Evolutionary conservation across 805 yeast species (phyloP).

Genomic region (Saturnispora ahearnii): DNA sequence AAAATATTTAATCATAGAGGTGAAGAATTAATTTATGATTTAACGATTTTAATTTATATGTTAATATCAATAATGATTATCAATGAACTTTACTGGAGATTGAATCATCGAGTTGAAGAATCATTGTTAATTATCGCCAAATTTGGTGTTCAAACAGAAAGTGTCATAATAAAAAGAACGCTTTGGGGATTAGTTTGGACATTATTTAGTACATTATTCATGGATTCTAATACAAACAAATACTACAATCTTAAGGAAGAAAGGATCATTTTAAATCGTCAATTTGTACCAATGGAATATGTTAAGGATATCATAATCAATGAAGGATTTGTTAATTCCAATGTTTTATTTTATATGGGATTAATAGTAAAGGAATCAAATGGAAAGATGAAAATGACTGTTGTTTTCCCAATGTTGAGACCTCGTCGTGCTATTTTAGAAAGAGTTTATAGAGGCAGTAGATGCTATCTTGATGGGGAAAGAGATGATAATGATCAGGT

Average conservation of each 20-base stretch:
- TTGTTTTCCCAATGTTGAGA: slow-evolving; percentile 25
- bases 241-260: neutral
- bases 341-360: slow-evolving; percentile 57
- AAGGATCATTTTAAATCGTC: slow-evolving; percentile 12
- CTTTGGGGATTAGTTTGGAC: slow-evolving; percentile 4
- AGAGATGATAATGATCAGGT: neutral
- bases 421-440: slow-evolving; percentile 26
- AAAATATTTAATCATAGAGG: neutral
- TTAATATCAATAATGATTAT: slow-evolving; percentile 10
- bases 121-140: slow-evolving; percentile 37
- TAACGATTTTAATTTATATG: neutral
- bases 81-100: slow-evolving; percentile 17
- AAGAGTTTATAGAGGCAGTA: slow-evolving; percentile 21
- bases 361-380: slow-evolving; percentile 38
- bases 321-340: slow-evolving; percentile 65
- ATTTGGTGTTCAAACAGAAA: slow-evolving; percentile 38
- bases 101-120: slow-evolving; percentile 34
- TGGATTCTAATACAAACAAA: neutral
- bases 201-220: neutral
- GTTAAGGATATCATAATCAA: slow-evolving; percentile 62
- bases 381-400: slow-evolving; percentile 17
- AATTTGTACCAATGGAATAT: slow-evolving; percentile 48
- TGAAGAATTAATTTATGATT: neutral
- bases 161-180: slow-evolving; percentile 23
- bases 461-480: slow-evolving; percentile 5